Evolutionary conservation across 139 green algal species (phyloP).

Genomic region (Microglena sp.): DNA sequence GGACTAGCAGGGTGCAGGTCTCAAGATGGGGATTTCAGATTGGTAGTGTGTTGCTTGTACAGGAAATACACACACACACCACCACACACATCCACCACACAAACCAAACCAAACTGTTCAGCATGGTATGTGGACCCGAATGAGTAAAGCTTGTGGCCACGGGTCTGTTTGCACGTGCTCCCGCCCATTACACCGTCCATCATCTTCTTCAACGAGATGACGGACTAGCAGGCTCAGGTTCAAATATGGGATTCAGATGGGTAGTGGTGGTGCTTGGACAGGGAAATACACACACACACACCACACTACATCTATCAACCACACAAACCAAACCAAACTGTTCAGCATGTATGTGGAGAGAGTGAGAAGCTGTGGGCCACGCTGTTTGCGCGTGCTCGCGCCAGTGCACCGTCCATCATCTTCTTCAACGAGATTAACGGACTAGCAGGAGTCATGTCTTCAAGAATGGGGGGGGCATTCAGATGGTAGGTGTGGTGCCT

Average conservation of each 20-base stretch:
- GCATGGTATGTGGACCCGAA: slow-evolving; percentile 67
- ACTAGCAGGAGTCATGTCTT: slow-evolving; percentile 24
- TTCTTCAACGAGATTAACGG: slow-evolving; percentile 86
- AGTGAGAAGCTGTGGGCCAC: slow-evolving; percentile 58
- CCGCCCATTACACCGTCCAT: slow-evolving; percentile 57
- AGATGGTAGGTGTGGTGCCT: too few relatives aligned
- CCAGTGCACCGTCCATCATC: slow-evolving; percentile 61
- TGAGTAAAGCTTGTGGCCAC: slow-evolving; percentile 56
- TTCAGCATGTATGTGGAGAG: slow-evolving; percentile 79
- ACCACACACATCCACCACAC: too few relatives aligned
- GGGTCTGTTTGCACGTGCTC: slow-evolving; percentile 58
- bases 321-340: too few relatives aligned
- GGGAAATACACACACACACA: too few relatives aligned
- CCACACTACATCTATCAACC: too few relatives aligned
- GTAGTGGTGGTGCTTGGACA: too few relatives aligned
- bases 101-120: too few relatives aligned
- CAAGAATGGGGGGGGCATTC: too few relatives aligned
- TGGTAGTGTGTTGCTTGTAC: too few relatives aligned
- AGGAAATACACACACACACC: too few relatives aligned
- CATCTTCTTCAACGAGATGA: slow-evolving; percentile 86
- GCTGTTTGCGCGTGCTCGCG: slow-evolving; percentile 60
- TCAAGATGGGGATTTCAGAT: neutral
- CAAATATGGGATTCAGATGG: too few relatives aligned
- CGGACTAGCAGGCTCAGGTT: slow-evolving; percentile 34
- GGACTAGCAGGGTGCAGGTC: slow-evolving; percentile 33